Evolutionary conservation across 176 grass and related monocot genomes (phyloP).

Genomic region (Oryza australiensis): DNA sequence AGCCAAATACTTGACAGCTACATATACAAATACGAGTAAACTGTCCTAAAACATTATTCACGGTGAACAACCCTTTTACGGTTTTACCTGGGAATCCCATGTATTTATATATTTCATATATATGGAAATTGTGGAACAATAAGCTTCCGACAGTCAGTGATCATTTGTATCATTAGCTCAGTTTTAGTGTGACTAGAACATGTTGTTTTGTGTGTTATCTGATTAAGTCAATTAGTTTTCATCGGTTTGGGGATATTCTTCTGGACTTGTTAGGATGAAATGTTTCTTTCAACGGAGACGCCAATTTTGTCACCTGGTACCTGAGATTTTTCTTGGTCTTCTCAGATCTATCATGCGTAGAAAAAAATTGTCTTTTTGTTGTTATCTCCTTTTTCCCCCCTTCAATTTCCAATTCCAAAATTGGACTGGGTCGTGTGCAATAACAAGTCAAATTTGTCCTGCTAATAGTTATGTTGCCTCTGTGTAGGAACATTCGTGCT

Average conservation of each 20-base stretch:
- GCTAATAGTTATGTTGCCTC: neutral
- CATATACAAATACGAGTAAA: neutral
- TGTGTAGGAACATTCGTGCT: neutral
- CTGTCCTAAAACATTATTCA: neutral
- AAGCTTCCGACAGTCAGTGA: neutral
- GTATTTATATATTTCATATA: neutral
- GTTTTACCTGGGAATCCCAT: neutral
- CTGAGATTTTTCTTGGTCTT: slow-evolving; percentile 8
- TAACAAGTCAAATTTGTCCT: neutral
- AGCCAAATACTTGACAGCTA: neutral
- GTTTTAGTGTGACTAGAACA: neutral
- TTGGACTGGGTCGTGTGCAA: slow-evolving; percentile 15
- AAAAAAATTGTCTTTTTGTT: neutral
- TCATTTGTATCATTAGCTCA: neutral
- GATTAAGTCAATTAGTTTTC: neutral
- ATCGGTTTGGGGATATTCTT: neutral
- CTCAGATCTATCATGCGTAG: neutral
- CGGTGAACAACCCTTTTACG: neutral
- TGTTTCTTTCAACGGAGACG: neutral
- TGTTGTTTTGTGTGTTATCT: neutral
- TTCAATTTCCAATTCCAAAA: slow-evolving; percentile 20
- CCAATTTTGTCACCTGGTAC: neutral
- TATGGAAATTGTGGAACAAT: neutral
- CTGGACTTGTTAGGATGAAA: neutral
- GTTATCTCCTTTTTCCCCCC: neutral